These are phyloP conservation scores for Allium cepa DNA, from an alignment of 106 monocot genomes.

Conservation along the genomic window DNA sequence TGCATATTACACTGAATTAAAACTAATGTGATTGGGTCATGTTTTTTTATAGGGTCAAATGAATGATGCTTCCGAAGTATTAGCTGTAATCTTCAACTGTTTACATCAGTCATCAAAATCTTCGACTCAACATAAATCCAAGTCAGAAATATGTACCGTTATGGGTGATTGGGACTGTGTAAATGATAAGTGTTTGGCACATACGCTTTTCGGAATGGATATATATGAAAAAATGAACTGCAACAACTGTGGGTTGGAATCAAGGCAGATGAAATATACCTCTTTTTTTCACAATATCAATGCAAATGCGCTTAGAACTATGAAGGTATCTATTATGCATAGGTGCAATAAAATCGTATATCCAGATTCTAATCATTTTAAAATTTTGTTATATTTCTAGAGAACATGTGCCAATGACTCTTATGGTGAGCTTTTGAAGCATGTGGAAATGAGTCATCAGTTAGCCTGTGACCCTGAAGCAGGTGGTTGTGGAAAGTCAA, in stretches of 20 bases:
- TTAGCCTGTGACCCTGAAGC: slow-evolving; percentile 66
- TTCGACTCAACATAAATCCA: slow-evolving; percentile 16
- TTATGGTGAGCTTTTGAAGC: slow-evolving; percentile 83
- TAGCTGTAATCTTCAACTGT: slow-evolving; percentile 87
- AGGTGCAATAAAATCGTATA: not conserved
- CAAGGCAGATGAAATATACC: slow-evolving; percentile 78
- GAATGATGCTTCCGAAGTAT: slow-evolving; percentile 99
- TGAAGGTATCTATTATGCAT: slow-evolving; percentile 43
- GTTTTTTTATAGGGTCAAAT: slow-evolving; percentile 63
- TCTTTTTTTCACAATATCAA: slow-evolving; percentile 97
- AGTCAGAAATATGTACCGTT: slow-evolving; percentile 33
- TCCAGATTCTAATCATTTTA: not conserved
- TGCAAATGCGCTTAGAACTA: slow-evolving; percentile 78
- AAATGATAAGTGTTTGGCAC: slow-evolving; percentile 63
- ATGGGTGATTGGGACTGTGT: slow-evolving; percentile 77
- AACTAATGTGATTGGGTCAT: not conserved
- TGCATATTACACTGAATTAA: no score
- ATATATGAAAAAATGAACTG: slow-evolving; percentile 92
- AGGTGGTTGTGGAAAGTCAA: slow-evolving; percentile 80
- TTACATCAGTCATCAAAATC: slow-evolving; percentile 66
- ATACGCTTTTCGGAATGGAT: slow-evolving; percentile 83
- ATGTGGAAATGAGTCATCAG: slow-evolving; percentile 78
- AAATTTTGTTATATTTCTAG: slow-evolving; percentile 19
- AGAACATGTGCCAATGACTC: slow-evolving; percentile 37
- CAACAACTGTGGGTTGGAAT: slow-evolving; percentile 55